Base-by-base conservation (phyloP, 75 land plant genomes). In the Cupressus sempervirens region DNA sequence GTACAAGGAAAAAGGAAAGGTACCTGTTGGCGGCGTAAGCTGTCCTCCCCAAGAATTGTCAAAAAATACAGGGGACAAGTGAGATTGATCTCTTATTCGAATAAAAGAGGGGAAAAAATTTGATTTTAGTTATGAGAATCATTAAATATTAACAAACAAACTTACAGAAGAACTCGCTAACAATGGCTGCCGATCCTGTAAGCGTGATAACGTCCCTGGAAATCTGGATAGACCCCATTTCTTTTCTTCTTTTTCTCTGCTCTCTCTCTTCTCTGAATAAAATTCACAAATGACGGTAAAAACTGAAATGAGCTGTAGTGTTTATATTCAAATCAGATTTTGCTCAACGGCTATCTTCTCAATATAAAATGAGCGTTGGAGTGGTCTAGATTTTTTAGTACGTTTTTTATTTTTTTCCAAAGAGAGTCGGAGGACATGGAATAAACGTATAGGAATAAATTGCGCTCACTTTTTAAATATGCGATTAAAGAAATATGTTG, bases 151-250 rank as follows among this genome's bases (percentile, higher is more conserved):
- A 20, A 62, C 67, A 23, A 62, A 62, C 62, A 16, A 56, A 56
- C 67, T 62, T 88, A 96, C 98, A 93, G 70, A 97, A 92, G 88
- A 95, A 97, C 89, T 97, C 99, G 84, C 96, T 93, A 86, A 97
- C 99, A 83, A 97, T 97, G 80, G 98, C 96, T 4, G 99, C 91
- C 0, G 99, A 97, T 14, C 99, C 99, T 18, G 90, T 91, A 46
- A 97, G 93, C 14, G 99, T 97, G 89, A 97, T 97, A 54, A 97
- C 91, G 84, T 97, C 99, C 86, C 92, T 91, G 0, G 97, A 70
- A 50, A 82, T 83, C 38, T 62, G 67, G 67, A 62, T 62, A 4
- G 67, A 62, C 26, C 67, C 67, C 67, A 62, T 62, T 26, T 20
- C 7, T 62, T 26, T 23, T 7, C n/a, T 23, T 23, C 67, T 62